Evolutionary conservation across 306 rosid species (phyloP), one percentile per base, ranked within the genome.

Genomic region (Cucumis cinereus): DNA sequence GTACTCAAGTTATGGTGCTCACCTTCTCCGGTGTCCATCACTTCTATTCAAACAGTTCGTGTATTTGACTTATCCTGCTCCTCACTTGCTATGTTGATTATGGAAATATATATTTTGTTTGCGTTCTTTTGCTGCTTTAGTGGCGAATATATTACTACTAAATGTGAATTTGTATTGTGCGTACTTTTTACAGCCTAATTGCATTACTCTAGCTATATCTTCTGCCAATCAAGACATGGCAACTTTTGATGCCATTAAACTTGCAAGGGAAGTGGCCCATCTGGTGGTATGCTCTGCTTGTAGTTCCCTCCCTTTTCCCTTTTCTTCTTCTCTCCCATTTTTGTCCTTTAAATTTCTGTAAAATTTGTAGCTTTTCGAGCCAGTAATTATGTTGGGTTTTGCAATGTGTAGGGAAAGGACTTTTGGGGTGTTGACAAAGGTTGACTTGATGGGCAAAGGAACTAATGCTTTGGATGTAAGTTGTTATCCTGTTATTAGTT

Each of bases 391-490:
- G 68, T 20, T 36, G 10, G 13, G 1, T 36, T 9, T n/a, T 11
- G 22, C 47, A 60, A 86, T 67, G 62, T 28, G 59, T 63, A 92
- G 98, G 96, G 94, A 92, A 26, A 80, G 98, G 38, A 92, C 98
- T 62, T 92, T 90, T 87, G 98, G 98, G 53, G 98, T 92, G 78
- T 75, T 92, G 88, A 92, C 98, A 53, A 92, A 92, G 85, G 86
- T 92, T 73, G 98, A 92, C 86, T 88, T 92, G 88, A 92, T 90
- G 98, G 98, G 90, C 86, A 92, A 92, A 82, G 98, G 98, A 86
- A 92, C 98, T 58, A 90, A 90, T 77, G 96, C 98, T 3, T 77
- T 89, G 79, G 98, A 92, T 76, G 98, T 92, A 87, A 80, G 82
- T 71, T 72, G 33, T 40, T 33, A 52, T 66, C 38, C 16, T 73